Evolutionary conservation across 202 grass and related monocot genomes (phyloP), one percentile per base, ranked within the genome.

Genomic region (Cymbopogon flexuosus): DNA sequence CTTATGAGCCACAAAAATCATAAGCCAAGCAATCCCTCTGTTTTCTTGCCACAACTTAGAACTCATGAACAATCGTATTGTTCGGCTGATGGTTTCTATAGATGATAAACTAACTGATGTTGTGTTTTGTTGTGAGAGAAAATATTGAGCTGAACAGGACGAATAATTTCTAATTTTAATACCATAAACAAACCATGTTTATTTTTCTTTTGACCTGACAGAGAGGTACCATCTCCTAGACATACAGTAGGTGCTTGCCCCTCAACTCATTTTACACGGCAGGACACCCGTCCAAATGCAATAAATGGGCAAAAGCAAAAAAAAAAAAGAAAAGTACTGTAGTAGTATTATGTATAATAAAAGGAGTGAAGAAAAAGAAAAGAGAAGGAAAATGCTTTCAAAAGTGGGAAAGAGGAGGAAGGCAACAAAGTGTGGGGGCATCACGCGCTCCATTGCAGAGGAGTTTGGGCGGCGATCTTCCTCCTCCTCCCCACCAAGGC

Each of bases 391-490:
- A 73, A 52, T 64, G 13, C 58, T 81, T 84, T 88, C 8, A 52
- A 63, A 77, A 77, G 41, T 39, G 43, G 40, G 7, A 60, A 43
- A 10, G 30, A 60, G 24, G 58, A 52, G 39, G 76, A 82, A 73
- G 64, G 21, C 65, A 89, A 78, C 78, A 81, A 81, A 77, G 86
- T 34, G 54, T 56, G 51, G 51, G 57, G 23, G 2, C 62, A 22
- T 68, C 78, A 88, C 70, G 81, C 69, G 59, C 71, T 33, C 65
- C 77, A 29, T 63, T 64, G 59, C 82, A 46, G 72, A 85, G 72
- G 71, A n/a, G n/a, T 77, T 72, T 45, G 24, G 72, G 21, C 82
- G 33, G 61, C 71, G 59, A 71, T 45, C 73, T 72, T 73, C 60
- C n/a, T 21, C 18, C 35, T 46, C 78, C n/a, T 43, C 34, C 62